Evolutionary conservation across 2,329 filamentous ascomycete species (phyloP).

Genomic region (Aspergillus puulaauensis): DNA sequence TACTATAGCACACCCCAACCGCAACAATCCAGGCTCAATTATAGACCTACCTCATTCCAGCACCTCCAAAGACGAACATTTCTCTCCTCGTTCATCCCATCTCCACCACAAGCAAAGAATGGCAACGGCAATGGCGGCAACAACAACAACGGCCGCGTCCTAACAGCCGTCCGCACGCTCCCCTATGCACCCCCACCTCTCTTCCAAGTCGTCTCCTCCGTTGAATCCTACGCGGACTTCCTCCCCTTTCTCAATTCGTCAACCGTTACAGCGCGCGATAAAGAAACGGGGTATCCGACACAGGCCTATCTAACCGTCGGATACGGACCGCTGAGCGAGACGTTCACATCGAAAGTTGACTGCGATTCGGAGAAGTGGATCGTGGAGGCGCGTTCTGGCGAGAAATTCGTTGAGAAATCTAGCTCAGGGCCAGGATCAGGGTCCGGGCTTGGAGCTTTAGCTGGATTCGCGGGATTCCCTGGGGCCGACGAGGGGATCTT

Average conservation of each 20-base stretch:
- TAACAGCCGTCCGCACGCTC: slow-evolving; percentile 73
- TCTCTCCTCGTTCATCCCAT: slow-evolving; percentile 30
- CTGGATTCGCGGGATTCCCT: slow-evolving; percentile 21
- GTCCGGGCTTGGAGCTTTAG: background rate
- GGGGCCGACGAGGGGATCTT: slow-evolving; percentile 49
- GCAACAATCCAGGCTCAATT: background rate
- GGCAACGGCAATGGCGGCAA: slow-evolving; percentile 20
- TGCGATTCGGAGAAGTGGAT: slow-evolving; percentile 67
- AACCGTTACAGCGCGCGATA: slow-evolving; percentile 73
- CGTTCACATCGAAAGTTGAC: slow-evolving; percentile 75
- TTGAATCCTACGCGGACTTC: slow-evolving; percentile 80
- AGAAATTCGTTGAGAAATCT: slow-evolving; percentile 30
- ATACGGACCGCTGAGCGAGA: slow-evolving; percentile 80
- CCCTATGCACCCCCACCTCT: slow-evolving; percentile 70
- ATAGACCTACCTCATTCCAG: background rate
- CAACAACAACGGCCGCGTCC: slow-evolving; percentile 57
- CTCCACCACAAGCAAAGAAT: slow-evolving; percentile 22
- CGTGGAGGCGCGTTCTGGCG: slow-evolving; percentile 67
- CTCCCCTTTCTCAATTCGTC: slow-evolving; percentile 86
- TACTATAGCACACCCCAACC: background rate
- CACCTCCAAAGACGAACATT: slow-evolving; percentile 21
- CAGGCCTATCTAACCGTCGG: slow-evolving; percentile 79
- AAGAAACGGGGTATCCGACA: slow-evolving; percentile 55
- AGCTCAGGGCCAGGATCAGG: background rate
- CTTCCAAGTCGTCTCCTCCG: slow-evolving; percentile 84